Percentiles rank a stretch among this genome's conserved stretches.
phyloP scores from a whole-genome alignment of 257 asterid genomes.

The Nicotiana tabacum region DNA sequence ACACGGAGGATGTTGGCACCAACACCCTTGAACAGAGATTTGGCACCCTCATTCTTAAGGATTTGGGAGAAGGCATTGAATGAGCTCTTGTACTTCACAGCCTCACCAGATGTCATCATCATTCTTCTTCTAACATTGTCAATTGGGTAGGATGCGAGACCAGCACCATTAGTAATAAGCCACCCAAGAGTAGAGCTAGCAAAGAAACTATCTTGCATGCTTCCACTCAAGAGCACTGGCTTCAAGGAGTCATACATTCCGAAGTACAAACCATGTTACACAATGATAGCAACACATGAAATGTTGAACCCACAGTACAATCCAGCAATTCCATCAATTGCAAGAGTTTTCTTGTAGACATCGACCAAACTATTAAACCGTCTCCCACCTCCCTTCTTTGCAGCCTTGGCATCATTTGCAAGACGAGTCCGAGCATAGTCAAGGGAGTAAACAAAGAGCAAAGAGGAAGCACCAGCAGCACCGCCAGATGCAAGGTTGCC shows the following conservation, averaged over 20 bases:
- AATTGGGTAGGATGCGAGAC: too few relatives aligned
- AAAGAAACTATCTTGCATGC: slow-evolving; percentile 1
- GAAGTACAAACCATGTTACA: slow-evolving; percentile 39
- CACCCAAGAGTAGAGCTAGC: too few relatives aligned
- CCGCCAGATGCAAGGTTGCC: slow-evolving; percentile 49
- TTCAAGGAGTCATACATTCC: slow-evolving; percentile 39
- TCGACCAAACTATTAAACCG: slow-evolving; percentile 39
- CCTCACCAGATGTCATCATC: too few relatives aligned
- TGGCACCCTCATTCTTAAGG: too few relatives aligned
- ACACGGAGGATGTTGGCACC: too few relatives aligned
- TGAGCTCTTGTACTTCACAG: too few relatives aligned
- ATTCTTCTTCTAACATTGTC: too few relatives aligned
- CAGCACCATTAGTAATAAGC: too few relatives aligned
- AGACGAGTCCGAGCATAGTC: slow-evolving; percentile 45
- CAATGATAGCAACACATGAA: slow-evolving; percentile 42
- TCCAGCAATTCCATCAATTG: slow-evolving; percentile 40
- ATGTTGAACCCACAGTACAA: slow-evolving; percentile 45
- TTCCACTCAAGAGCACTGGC: slow-evolving; percentile 35
- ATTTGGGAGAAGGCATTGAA: too few relatives aligned
- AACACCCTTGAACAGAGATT: too few relatives aligned
- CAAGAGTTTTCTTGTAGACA: slow-evolving; percentile 32
- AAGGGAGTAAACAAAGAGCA: slow-evolving; percentile 40
- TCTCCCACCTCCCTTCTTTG: slow-evolving; percentile 44
- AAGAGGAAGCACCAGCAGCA: slow-evolving; percentile 47
- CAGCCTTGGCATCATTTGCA: slow-evolving; percentile 47